Evolutionary conservation across 768 basidiomycete species (phyloP).

Genomic region (Auricularia cornea): DNA sequence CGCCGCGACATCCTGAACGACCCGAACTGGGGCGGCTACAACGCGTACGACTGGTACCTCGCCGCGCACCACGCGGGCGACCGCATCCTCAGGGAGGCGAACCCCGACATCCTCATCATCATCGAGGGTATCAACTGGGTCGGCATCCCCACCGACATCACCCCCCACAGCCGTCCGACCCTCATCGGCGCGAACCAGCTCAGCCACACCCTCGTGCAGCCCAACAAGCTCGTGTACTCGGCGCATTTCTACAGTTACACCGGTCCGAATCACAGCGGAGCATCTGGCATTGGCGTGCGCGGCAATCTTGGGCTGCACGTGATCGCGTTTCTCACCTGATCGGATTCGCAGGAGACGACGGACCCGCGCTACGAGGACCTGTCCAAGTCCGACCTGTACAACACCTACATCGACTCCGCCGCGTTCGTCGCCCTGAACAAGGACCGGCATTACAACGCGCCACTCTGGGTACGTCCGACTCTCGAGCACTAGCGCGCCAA

Average conservation of each 20-base stretch:
- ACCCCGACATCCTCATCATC: slow-evolving; percentile 5
- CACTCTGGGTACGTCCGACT: slow-evolving; percentile 5
- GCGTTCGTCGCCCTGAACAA: slow-evolving; percentile 1
- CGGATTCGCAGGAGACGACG: slow-evolving; percentile 1
- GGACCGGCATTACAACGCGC: slow-evolving; percentile 1
- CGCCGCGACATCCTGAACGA: slow-evolving; percentile 5
- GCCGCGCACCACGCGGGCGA: slow-evolving; percentile 5
- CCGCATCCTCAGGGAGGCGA: slow-evolving; percentile 5
- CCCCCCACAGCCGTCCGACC: slow-evolving; percentile 3
- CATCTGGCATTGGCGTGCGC: slow-evolving; percentile 1
- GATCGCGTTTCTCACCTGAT: background rate
- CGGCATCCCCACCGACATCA: slow-evolving; percentile 3
- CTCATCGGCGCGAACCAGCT: background rate
- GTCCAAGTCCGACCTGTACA: background rate
- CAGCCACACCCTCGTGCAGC: slow-evolving; percentile 4
- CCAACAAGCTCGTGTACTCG: slow-evolving; percentile 8
- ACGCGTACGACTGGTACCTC: slow-evolving; percentile 4
- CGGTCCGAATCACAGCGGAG: slow-evolving; percentile 6
- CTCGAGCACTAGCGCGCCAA: background rate
- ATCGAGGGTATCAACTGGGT: slow-evolving; percentile 10
- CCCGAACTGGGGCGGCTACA: slow-evolving; percentile 5
- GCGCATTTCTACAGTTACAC: slow-evolving; percentile 8
- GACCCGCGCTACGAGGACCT: slow-evolving; percentile 7
- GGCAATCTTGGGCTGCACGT: background rate
- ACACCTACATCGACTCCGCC: background rate